phyloP scores from a whole-genome alignment of 164 flowering plant genomes.

The Macadamia integrifolia region DNA sequence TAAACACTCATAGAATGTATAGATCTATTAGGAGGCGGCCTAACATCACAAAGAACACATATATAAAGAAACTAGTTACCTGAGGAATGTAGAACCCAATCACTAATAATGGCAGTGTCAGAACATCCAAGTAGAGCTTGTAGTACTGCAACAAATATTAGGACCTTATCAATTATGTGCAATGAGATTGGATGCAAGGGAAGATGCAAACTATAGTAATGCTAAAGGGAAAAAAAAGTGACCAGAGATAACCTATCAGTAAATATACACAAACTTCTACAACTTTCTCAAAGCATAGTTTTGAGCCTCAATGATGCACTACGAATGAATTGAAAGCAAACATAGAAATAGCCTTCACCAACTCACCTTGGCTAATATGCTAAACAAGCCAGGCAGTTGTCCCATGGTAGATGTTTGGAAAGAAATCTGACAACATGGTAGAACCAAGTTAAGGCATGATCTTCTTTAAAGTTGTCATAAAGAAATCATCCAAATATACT shows the following conservation, averaged over 20 bases:
- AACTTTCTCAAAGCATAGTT: background rate
- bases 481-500: background rate
- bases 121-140: constrained; percentile 51
- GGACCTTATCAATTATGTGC: background rate
- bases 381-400: constrained; percentile 33
- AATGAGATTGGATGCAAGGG: background rate
- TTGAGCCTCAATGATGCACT: background rate
- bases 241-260: background rate
- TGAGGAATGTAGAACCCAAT: constrained; percentile 59
- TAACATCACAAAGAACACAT: constrained; percentile 4
- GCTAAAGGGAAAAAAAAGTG: background rate
- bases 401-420: constrained; percentile 31
- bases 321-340: background rate
- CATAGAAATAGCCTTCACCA: background rate
- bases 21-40: background rate
- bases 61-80: constrained; percentile 28
- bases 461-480: background rate
- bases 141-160: constrained; percentile 49
- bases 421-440: constrained; percentile 40
- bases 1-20: background rate
- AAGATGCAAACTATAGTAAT: background rate
- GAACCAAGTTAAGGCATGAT: constrained; percentile 4
- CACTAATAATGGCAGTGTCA: constrained; percentile 51
- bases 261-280: background rate
- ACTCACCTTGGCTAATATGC: constrained; percentile 55